A percentile compares a stretch with the other conserved stretches of the same genome.
Conservation (phyloP, 176 grass and related monocot species). For the Bromus sterilis region DNA sequence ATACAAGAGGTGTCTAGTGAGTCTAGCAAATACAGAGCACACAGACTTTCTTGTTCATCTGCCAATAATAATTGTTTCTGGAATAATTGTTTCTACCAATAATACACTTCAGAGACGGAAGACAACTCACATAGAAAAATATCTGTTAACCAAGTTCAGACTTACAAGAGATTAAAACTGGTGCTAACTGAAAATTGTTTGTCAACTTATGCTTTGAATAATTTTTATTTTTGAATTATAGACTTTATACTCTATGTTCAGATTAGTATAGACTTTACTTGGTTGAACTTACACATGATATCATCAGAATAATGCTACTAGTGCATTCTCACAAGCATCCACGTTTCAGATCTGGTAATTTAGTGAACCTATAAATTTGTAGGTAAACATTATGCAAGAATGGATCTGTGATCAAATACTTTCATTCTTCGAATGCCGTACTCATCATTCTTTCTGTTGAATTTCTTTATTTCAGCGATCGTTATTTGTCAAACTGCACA, state of each 20-base stretch:
- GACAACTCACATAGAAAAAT: not conserved
- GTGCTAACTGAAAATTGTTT: not conserved
- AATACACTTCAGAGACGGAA: not conserved
- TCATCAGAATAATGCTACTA: too few relatives aligned
- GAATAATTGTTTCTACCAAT: not conserved
- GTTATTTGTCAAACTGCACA: not conserved
- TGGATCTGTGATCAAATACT: not conserved
- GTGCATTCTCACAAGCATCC: not conserved
- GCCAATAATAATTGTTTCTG: not conserved
- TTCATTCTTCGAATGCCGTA: not conserved
- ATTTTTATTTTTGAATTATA: not conserved
- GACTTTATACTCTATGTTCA: too few relatives aligned
- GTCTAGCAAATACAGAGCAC: not conserved
- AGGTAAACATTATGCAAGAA: not conserved
- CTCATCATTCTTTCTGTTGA: not conserved
- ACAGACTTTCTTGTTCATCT: not conserved
- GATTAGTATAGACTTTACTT: too few relatives aligned
- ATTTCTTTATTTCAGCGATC: not conserved
- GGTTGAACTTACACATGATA: not conserved
- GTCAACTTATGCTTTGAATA: not conserved
- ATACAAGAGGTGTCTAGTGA: too few relatives aligned
- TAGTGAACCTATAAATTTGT: not conserved
- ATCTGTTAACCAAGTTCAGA: not conserved
- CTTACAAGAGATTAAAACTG: not conserved
- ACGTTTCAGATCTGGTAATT: not conserved